phyloP scores from a whole-genome alignment of 2,329 filamentous ascomycete species.

The Madurella mycetomatis region DNA sequence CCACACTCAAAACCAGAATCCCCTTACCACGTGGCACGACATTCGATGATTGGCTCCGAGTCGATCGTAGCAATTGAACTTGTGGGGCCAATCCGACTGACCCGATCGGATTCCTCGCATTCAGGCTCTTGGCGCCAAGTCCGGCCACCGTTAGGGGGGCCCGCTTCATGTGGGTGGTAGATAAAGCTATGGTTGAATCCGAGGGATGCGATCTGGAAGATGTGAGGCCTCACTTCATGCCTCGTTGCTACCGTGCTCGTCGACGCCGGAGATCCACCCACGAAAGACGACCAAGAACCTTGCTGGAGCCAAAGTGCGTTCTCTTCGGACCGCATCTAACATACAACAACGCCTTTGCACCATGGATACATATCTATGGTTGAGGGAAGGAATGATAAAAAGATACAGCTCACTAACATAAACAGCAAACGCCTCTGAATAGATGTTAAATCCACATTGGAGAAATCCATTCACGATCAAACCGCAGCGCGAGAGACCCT shows the following conservation, averaged over 20 bases:
- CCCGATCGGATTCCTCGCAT: conserved; percentile 16
- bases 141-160: too few relatives aligned
- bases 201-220: not conserved
- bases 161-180: too few relatives aligned
- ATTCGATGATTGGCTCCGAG: conserved; percentile 2
- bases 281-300: not conserved
- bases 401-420: not conserved
- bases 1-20: not conserved
- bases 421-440: too few relatives aligned
- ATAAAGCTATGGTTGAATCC: not conserved
- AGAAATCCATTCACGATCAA: too few relatives aligned
- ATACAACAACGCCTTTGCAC: not conserved
- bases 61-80: not conserved
- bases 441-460: too few relatives aligned
- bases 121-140: not conserved
- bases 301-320: not conserved
- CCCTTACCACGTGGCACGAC: not conserved
- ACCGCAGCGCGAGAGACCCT: too few relatives aligned
- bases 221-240: not conserved
- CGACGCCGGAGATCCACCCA: not conserved
- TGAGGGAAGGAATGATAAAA: not conserved
- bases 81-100: conserved; percentile 6
- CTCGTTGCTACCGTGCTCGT: not conserved
- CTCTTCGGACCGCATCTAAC: not conserved
- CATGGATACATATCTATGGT: not conserved